phyloP scores from a whole-genome alignment of 768 basidiomycete species.

The Pleurotus tuber-regium region DNA sequence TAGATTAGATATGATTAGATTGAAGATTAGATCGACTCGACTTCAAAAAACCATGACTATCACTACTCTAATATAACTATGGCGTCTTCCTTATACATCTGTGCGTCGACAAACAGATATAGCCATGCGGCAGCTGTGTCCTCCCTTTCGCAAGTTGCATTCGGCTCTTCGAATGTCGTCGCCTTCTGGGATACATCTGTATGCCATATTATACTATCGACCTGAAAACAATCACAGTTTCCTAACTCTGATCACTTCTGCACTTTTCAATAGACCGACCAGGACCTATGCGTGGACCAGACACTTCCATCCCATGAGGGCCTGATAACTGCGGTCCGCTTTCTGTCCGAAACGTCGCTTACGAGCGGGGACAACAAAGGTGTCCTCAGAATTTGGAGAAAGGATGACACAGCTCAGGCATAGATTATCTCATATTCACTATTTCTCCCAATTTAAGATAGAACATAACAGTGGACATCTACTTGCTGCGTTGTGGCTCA shows the following conservation, averaged over 20 bases:
- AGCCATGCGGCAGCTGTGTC: conserved; percentile 48
- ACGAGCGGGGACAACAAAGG: conserved; percentile 80
- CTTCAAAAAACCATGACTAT: neutral
- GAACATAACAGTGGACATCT: conserved; percentile 53
- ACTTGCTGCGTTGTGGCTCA: conserved; percentile 56
- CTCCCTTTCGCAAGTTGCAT: conserved; percentile 38
- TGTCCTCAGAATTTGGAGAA: conserved; percentile 59
- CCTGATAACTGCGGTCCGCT: conserved; percentile 75
- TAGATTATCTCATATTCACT: conserved; percentile 24
- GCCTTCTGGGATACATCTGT: conserved; percentile 45
- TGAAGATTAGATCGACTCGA: neutral
- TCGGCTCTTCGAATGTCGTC: conserved; percentile 45
- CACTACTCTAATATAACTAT: conserved; percentile 13
- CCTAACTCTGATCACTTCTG: conserved; percentile 11
- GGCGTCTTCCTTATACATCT: conserved; percentile 37
- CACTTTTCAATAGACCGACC: conserved; percentile 47
- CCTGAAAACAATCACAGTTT: neutral
- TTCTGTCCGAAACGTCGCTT: conserved; percentile 50
- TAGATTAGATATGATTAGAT: conserved; percentile 7
- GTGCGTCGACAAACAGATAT: conserved; percentile 48
- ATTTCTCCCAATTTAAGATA: conserved; percentile 18
- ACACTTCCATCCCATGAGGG: conserved; percentile 79
- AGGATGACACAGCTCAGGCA: conserved; percentile 34
- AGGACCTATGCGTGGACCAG: conserved; percentile 53
- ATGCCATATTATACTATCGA: conserved; percentile 20